Evolutionary conservation across 1,284 basidiomycete species (phyloP).

Genomic region (Tilletia indica): DNA sequence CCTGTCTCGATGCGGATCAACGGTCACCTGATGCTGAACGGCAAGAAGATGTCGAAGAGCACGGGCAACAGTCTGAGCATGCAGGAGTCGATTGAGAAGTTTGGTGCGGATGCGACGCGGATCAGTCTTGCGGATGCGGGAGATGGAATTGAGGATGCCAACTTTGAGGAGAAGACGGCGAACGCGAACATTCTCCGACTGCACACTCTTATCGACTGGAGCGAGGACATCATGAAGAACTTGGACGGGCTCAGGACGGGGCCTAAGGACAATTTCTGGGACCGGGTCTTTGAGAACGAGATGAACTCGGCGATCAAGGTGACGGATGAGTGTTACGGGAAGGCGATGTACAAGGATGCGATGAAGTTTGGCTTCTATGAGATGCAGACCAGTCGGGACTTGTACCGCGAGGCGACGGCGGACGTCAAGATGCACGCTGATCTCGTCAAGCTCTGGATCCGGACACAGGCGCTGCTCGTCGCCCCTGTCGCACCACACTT

Average conservation of each 20-base stretch:
- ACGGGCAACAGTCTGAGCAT: constrained; percentile 65
- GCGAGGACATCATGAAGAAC: constrained; percentile 72
- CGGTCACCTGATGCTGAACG: constrained; percentile 96
- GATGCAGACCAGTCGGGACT: constrained; percentile 84
- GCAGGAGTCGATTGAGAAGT: constrained; percentile 61
- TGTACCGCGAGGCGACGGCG: constrained; percentile 89
- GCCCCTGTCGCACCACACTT: constrained; percentile 92
- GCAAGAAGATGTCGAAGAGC: constrained; percentile 98
- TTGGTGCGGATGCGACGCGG: constrained; percentile 88
- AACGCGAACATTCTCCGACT: constrained; percentile 95
- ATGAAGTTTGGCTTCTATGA: constrained; percentile 96
- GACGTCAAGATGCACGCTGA: constrained; percentile 81
- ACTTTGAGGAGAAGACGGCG: constrained; percentile 98
- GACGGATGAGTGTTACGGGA: constrained; percentile 65
- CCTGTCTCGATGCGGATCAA: constrained; percentile 89
- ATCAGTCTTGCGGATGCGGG: constrained; percentile 93
- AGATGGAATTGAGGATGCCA: constrained; percentile 94
- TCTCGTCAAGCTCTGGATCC: constrained; percentile 75
- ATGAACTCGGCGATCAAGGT: constrained; percentile 79
- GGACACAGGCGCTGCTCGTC: constrained; percentile 73
- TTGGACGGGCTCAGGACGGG: constrained; percentile 68
- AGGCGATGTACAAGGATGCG: constrained; percentile 92
- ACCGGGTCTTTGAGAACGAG: constrained; percentile 86
- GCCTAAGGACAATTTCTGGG: constrained; percentile 59
- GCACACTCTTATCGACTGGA: constrained; percentile 88